Evolutionary conservation across 805 yeast species (phyloP).

Genomic region (Cyberlindnera lachancei): DNA sequence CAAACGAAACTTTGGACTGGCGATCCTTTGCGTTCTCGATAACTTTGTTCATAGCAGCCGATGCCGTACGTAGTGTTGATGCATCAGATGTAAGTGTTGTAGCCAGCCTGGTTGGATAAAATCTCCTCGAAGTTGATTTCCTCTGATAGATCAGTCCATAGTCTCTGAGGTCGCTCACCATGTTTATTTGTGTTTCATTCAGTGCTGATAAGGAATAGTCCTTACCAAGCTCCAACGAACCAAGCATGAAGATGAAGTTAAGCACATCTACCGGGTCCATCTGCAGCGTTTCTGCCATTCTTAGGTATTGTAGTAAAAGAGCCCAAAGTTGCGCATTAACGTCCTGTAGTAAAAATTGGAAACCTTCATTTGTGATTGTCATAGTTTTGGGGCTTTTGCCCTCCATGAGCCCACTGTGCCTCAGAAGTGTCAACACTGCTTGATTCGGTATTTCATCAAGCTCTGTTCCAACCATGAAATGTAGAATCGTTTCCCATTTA

Average conservation of each 20-base stretch:
- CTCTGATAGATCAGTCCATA: conserved; percentile 82
- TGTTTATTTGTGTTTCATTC: conserved; percentile 71
- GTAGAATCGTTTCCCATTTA: conserved; percentile 93
- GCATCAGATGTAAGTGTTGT: conserved; percentile 85
- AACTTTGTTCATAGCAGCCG: conserved; percentile 68
- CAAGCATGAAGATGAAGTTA: conserved; percentile 88
- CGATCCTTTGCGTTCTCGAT: conserved; percentile 29
- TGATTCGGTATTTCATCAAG: conserved; percentile 59
- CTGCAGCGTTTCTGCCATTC: conserved; percentile 72
- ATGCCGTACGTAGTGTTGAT: conserved; percentile 60
- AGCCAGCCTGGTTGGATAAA: conserved; percentile 87
- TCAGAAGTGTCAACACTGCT: conserved; percentile 72
- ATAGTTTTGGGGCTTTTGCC: conserved; percentile 37
- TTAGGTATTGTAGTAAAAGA: conserved; percentile 74
- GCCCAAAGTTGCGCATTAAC: conserved; percentile 95
- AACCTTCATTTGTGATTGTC: conserved; percentile 83
- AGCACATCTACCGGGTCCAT: conserved; percentile 96
- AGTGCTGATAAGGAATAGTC: conserved; percentile 68
- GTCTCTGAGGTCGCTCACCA: conserved; percentile 86
- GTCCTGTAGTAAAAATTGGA: conserved; percentile 89
- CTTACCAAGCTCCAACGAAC: conserved; percentile 85
- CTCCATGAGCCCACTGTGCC: conserved; percentile 85
- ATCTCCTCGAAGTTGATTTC: conserved; percentile 48
- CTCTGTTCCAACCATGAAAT: conserved; percentile 96
- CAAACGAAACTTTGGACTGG: conserved; percentile 11